These are phyloP conservation scores for Aspergillus amoenus DNA, from an alignment of 2,329 filamentous ascomycete genomes.

Conservation along the genomic window DNA sequence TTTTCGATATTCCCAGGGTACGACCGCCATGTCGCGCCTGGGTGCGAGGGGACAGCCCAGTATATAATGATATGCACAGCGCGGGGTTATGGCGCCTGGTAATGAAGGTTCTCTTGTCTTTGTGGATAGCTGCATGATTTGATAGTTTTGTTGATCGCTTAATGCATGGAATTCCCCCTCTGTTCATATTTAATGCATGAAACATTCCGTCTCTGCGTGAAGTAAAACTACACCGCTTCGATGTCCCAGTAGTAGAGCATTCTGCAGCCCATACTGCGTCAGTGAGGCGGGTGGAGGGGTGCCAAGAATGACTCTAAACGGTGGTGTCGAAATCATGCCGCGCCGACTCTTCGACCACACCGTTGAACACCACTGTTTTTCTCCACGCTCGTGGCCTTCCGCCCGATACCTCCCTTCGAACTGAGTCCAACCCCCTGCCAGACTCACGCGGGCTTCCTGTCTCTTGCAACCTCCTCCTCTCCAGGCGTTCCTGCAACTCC, in stretches of 20 bases:
- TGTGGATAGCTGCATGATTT: constrained; percentile 25
- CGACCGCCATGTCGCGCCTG: constrained; percentile 16
- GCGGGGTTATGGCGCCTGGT: constrained; percentile 44
- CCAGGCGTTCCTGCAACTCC: constrained; percentile 7
- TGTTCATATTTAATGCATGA: background rate
- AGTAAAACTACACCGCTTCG: background rate
- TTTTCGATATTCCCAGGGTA: constrained; percentile 10
- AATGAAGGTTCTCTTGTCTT: constrained; percentile 21
- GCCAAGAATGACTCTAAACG: constrained; percentile 20
- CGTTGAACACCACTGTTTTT: constrained; percentile 3
- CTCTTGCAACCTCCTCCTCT: background rate
- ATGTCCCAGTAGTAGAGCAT: background rate
- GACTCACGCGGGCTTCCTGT: background rate
- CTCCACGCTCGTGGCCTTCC: constrained; percentile 7
- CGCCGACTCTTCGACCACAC: constrained; percentile 1
- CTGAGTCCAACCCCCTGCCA: background rate
- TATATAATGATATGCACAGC: constrained; percentile 41
- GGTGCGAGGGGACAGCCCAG: constrained; percentile 13
- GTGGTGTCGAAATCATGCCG: constrained; percentile 11
- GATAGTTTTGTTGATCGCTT: constrained; percentile 17
- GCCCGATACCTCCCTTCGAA: constrained; percentile 1
- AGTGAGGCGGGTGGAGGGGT: constrained; percentile 12
- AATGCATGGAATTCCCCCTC: constrained; percentile 15
- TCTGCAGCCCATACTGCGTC: constrained; percentile 1
- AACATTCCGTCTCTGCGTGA: background rate